Percentiles rank a stretch among this genome's conserved stretches.
These are phyloP conservation scores for Globisporangium paddicum DNA, from an alignment of 352 stramenopile genomes.

Conservation along the genomic window DNA sequence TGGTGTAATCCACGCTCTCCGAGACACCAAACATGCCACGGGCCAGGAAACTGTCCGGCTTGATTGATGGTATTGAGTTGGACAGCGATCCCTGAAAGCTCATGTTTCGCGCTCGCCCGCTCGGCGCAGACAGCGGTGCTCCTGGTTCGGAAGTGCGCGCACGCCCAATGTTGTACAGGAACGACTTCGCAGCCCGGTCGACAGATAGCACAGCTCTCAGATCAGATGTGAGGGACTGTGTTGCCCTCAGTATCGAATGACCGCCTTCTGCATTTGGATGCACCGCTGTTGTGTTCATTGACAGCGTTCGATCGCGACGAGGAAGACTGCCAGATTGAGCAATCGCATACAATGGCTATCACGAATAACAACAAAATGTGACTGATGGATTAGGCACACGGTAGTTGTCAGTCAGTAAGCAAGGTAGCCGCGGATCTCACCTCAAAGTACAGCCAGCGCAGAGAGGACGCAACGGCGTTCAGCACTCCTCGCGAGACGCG, in stretches of 20 bases:
- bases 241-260: constrained; percentile 45
- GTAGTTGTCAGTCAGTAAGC: neutral
- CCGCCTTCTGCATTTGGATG: constrained; percentile 16
- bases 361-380: neutral
- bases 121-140: constrained; percentile 28
- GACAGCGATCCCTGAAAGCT: constrained; percentile 28
- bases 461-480: constrained; percentile 66
- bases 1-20: constrained; percentile 62
- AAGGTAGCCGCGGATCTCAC: constrained; percentile 14
- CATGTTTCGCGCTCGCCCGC: constrained; percentile 27
- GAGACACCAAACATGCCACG: constrained; percentile 31
- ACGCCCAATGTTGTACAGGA: constrained; percentile 65
- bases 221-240: constrained; percentile 50
- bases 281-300: constrained; percentile 19
- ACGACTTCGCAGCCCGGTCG: constrained; percentile 64
- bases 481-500: constrained; percentile 73
- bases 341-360: constrained; percentile 55
- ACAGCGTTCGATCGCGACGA: constrained; percentile 38
- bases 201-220: constrained; percentile 68
- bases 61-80: neutral
- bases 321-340: constrained; percentile 60
- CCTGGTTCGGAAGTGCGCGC: constrained; percentile 27
- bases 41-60: neutral
- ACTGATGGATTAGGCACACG: neutral
- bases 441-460: constrained; percentile 78